Percentiles rank a stretch among this genome's conserved stretches.
Evolutionary conservation across 2,329 filamentous ascomycete species (phyloP).

Genomic region (Sarocladiaceae sp.): DNA sequence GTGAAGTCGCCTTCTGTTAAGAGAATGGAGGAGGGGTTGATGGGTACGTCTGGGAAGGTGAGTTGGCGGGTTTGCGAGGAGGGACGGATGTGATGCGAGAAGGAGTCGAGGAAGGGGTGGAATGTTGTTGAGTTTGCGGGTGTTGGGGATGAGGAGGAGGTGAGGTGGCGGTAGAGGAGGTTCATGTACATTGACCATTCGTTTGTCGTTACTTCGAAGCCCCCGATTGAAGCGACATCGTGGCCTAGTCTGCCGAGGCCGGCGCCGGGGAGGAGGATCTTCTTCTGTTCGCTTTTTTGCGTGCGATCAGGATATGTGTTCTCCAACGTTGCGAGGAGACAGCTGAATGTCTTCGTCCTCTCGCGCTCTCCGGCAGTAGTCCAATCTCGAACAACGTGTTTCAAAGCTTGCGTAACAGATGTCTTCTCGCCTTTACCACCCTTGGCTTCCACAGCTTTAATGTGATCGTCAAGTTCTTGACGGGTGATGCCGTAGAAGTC

Average conservation of each 20-base stretch:
- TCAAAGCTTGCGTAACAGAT: constrained; percentile 48
- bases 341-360: constrained; percentile 36
- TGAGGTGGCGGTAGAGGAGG: constrained; percentile 45
- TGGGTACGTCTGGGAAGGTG: constrained; percentile 36
- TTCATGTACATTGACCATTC: constrained; percentile 59
- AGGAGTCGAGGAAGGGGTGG: constrained; percentile 51
- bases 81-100: constrained; percentile 50
- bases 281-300: constrained; percentile 12
- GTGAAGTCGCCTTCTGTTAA: constrained; percentile 55
- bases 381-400: constrained; percentile 57
- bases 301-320: constrained; percentile 24
- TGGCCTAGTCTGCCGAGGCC: constrained; percentile 49
- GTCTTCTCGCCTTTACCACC: constrained; percentile 38
- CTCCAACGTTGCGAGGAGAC: constrained; percentile 29
- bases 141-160: constrained; percentile 19
- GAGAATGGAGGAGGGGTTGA: constrained; percentile 33
- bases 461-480: constrained; percentile 39
- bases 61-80: constrained; percentile 42
- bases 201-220: constrained; percentile 49
- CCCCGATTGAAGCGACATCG: constrained; percentile 43
- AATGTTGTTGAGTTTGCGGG: constrained; percentile 24
- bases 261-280: constrained; percentile 46
- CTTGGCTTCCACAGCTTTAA: constrained; percentile 30
- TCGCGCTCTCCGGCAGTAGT: constrained; percentile 41
- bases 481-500: constrained; percentile 40